Conservation (phyloP, 768 basidiomycete species). For the Rossbeevera mucosa region DNA sequence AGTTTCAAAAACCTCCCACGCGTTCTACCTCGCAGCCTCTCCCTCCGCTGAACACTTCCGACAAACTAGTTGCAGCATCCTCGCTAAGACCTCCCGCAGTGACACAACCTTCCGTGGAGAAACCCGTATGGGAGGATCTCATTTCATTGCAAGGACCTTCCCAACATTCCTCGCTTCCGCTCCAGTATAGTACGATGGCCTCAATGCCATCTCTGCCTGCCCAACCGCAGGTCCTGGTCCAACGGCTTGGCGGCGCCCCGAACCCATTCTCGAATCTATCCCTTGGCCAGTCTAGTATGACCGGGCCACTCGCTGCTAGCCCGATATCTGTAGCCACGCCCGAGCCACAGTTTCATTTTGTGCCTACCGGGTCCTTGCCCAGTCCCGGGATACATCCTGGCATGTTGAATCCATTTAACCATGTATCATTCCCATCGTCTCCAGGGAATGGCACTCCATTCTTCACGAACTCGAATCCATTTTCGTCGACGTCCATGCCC, state of each 20-base stretch:
- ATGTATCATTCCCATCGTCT: neutral
- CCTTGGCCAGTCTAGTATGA: conserved; percentile 2
- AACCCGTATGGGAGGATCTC: conserved; percentile 55
- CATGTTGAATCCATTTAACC: conserved; percentile 20
- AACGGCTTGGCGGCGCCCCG: conserved; percentile 1
- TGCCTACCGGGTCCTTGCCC: neutral
- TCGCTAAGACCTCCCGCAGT: conserved; percentile 3
- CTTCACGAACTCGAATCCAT: conserved; percentile 13
- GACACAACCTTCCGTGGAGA: conserved; percentile 13
- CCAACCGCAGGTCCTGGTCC: conserved; percentile 13
- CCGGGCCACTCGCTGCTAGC: neutral
- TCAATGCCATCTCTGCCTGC: conserved; percentile 4
- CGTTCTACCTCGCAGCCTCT: conserved; percentile 37
- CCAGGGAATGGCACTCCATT: conserved; percentile 1
- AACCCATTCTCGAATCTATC: conserved; percentile 23
- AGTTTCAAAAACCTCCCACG: conserved; percentile 16
- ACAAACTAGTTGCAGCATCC: conserved; percentile 11
- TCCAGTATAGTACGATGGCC: conserved; percentile 32
- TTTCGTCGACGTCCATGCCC: conserved; percentile 10
- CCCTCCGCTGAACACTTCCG: conserved; percentile 9
- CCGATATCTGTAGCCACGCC: conserved; percentile 6
- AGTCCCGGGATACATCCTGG: conserved; percentile 15
- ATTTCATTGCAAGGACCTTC: conserved; percentile 42
- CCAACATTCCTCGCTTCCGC: conserved; percentile 41
- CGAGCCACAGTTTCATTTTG: conserved; percentile 5